A percentile compares a stretch with the other conserved stretches of the same genome.
Conservation (phyloP, 345 rosid genomes). For the Cardamine resedifolia region DNA sequence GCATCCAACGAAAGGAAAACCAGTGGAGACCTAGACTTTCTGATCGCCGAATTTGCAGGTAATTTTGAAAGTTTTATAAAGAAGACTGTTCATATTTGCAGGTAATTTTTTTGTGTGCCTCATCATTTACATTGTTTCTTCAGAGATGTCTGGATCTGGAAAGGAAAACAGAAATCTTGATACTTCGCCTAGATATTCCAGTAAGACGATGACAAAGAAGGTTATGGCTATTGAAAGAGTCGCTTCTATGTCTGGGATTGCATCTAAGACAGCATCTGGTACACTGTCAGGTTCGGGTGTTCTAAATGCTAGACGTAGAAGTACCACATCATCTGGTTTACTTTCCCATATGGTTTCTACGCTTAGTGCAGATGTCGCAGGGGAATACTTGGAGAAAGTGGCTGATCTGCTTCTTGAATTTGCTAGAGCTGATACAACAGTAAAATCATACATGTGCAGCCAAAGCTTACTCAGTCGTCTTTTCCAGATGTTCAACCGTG, state of each 20-base stretch:
- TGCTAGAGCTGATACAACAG: conserved; percentile 92
- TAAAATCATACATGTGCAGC: conserved; percentile 89
- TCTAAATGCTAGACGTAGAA: conserved; percentile 89
- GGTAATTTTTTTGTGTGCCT: not conserved
- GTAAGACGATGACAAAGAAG: conserved; percentile 61
- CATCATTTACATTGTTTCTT: conserved; percentile 36
- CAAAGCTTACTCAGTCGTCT: conserved; percentile 91
- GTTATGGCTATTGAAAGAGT: conserved; percentile 59
- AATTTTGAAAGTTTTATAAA: conserved; percentile 12
- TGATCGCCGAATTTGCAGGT: conserved; percentile 98
- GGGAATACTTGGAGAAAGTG: conserved; percentile 90
- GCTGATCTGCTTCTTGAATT: conserved; percentile 96
- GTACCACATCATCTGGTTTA: conserved; percentile 88
- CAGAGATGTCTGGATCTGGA: conserved; percentile 82
- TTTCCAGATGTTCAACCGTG: conserved; percentile 88
- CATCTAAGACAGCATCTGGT: conserved; percentile 88
- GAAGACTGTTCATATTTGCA: conserved; percentile 11
- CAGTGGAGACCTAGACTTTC: conserved; percentile 80
- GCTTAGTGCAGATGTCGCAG: conserved; percentile 75
- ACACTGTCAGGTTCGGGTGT: conserved; percentile 96
- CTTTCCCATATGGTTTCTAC: conserved; percentile 83
- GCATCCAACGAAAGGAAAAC: conserved; percentile 77
- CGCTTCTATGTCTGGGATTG: conserved; percentile 69
- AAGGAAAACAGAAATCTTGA: conserved; percentile 73
- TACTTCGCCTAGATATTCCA: conserved; percentile 56